Evolutionary conservation across 2,329 filamentous ascomycete species (phyloP).

Genomic region (Colletotrichum magnum): DNA sequence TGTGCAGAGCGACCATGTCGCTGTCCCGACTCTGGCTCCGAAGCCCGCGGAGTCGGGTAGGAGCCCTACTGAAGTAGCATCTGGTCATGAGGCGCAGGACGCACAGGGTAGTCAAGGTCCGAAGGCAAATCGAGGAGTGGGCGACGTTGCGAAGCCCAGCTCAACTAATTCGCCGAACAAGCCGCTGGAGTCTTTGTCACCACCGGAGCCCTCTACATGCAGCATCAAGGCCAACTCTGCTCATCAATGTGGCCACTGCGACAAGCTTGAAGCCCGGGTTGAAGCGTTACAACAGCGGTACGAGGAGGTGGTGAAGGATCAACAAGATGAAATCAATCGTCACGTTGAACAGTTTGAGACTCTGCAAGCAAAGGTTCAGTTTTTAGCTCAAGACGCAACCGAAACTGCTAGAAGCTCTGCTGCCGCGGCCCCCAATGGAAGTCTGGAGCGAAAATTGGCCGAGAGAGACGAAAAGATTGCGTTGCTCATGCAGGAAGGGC

Average conservation of each 20-base stretch:
- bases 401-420: conserved; percentile 81
- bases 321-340: conserved; percentile 82
- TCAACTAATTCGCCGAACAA: too few relatives aligned
- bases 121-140: not conserved
- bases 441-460: conserved; percentile 82
- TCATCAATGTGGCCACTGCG: conserved; percentile 32
- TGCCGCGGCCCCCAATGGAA: conserved; percentile 73
- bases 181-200: too few relatives aligned
- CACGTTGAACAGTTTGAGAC: conserved; percentile 94
- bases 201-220: too few relatives aligned
- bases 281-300: conserved; percentile 21
- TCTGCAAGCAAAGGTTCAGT: conserved; percentile 90
- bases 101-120: not conserved
- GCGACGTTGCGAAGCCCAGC: not conserved
- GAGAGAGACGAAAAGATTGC: conserved; percentile 95
- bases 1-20: not conserved
- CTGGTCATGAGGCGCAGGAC: not conserved
- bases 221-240: not conserved
- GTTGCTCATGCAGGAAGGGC: conserved; percentile 90
- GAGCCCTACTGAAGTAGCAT: not conserved
- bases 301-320: conserved; percentile 18
- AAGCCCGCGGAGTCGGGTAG: too few relatives aligned
- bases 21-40: not conserved
- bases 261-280: conserved; percentile 9
- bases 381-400: conserved; percentile 84